These are phyloP conservation scores for Taphrina confusa DNA, from an alignment of 1,139 yeast species.

Conservation along the genomic window DNA sequence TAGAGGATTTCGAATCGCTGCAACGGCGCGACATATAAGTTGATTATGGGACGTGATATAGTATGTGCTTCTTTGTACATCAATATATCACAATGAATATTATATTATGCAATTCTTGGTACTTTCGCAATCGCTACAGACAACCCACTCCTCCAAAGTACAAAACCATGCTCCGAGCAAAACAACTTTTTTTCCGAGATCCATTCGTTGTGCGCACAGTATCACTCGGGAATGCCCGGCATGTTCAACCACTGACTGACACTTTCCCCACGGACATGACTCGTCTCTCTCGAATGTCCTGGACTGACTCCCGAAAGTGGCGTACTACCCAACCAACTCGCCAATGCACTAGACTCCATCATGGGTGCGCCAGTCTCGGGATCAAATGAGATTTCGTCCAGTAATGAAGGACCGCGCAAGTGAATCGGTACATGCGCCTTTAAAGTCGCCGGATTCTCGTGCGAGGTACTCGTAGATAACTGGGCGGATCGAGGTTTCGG, in stretches of 20 bases:
- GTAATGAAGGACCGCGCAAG: slow-evolving; percentile 24
- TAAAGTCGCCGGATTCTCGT: background rate
- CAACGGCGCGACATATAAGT: slow-evolving; percentile 1
- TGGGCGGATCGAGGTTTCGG: slow-evolving; percentile 7
- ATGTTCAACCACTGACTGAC: slow-evolving; percentile 23
- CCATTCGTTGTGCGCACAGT: too few species aligned
- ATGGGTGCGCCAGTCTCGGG: slow-evolving; percentile 31
- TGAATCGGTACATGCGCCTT: slow-evolving; percentile 9
- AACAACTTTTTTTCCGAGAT: too few species aligned
- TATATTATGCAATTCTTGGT: background rate
- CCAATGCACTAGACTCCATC: slow-evolving; percentile 27
- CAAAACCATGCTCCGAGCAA: background rate
- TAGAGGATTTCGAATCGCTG: background rate
- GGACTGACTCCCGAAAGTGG: slow-evolving; percentile 18
- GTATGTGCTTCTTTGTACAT: background rate
- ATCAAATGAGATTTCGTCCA: slow-evolving; percentile 32
- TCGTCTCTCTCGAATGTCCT: slow-evolving; percentile 20
- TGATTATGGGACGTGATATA: background rate
- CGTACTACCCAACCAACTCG: slow-evolving; percentile 17
- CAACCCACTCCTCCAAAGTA: background rate
- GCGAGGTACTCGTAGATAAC: background rate
- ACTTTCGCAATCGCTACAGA: slow-evolving; percentile 1
- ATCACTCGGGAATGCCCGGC: slow-evolving; percentile 21
- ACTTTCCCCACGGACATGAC: slow-evolving; percentile 33
- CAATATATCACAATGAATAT: background rate